Conservation (phyloP, 257 asterid genomes). For the Nicotiana paniculata region DNA sequence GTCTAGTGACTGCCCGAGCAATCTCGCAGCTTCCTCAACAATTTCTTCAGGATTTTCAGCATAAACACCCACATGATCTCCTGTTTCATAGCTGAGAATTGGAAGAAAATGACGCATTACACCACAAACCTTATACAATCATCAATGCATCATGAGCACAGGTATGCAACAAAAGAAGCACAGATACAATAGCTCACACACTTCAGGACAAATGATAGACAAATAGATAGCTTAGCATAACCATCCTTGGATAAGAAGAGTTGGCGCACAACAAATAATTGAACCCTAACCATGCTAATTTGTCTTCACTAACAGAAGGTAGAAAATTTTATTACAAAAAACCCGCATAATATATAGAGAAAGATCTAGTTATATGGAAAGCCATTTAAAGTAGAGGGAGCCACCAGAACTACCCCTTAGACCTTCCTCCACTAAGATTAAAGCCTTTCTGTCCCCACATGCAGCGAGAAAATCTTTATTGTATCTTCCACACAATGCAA, state of each 20-base stretch:
- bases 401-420: background rate
- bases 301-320: background rate
- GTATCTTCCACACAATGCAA: background rate
- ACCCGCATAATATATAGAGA: background rate
- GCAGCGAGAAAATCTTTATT: background rate
- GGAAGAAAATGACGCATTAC: background rate
- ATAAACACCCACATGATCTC: conserved; percentile 77
- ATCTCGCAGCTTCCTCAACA: conserved; percentile 62
- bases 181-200: background rate
- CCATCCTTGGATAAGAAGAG: background rate
- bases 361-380: background rate
- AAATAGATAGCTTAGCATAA: background rate
- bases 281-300: background rate
- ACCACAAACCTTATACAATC: background rate
- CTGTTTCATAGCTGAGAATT: conserved; percentile 60
- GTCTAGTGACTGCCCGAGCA: conserved; percentile 47
- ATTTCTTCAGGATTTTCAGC: conserved; percentile 55
- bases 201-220: background rate
- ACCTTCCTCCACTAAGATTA: background rate
- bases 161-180: background rate
- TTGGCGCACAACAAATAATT: background rate
- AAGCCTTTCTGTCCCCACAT: background rate
- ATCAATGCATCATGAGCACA: background rate
- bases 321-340: background rate
- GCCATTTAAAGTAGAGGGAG: background rate